Evolutionary conservation across 2,329 filamentous ascomycete genomes (phyloP).

Genomic region (Exophiala phaeomuriformis): DNA sequence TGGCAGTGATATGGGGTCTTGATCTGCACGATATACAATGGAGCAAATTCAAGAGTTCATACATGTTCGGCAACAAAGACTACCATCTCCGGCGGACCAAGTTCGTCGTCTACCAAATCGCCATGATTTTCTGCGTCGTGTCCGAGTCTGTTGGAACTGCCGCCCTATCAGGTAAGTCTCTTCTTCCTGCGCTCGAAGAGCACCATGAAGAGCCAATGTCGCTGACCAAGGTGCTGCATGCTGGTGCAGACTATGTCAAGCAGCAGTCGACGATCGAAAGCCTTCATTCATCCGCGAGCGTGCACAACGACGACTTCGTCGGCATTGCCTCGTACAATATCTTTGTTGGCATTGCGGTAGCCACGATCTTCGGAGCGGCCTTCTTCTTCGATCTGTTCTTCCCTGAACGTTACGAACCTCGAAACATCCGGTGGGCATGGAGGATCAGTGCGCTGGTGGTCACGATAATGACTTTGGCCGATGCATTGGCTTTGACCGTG

Average conservation of each 20-base stretch:
- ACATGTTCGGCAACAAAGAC: slow-evolving; percentile 49
- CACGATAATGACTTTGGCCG: slow-evolving; percentile 41
- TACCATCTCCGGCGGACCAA: slow-evolving; percentile 52
- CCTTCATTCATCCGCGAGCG: slow-evolving; percentile 35
- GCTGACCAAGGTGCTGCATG: too few species aligned
- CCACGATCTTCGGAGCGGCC: slow-evolving; percentile 51
- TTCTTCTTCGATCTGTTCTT: slow-evolving; percentile 59
- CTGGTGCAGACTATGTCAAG: slow-evolving; percentile 45
- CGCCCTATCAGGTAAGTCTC: slow-evolving; percentile 44
- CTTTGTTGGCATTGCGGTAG: slow-evolving; percentile 51
- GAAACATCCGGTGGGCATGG: slow-evolving; percentile 48
- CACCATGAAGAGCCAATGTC: too few species aligned
- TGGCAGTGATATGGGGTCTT: slow-evolving; percentile 51
- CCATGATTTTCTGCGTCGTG: slow-evolving; percentile 52
- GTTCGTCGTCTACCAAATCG: slow-evolving; percentile 54
- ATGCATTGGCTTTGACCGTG: slow-evolving; percentile 45
- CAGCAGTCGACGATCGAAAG: slow-evolving; percentile 44
- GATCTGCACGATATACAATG: slow-evolving; percentile 52
- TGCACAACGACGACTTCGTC: slow-evolving; percentile 51
- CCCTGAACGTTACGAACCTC: slow-evolving; percentile 48
- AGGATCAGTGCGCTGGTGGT: slow-evolving; percentile 46
- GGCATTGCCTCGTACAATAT: slow-evolving; percentile 53
- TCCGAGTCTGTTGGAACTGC: slow-evolving; percentile 53
- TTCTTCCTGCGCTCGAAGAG: too few species aligned
- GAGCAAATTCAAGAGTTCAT: slow-evolving; percentile 50